Evolutionary conservation across 805 yeast genomes (phyloP).

Genomic region (Candida khao-thaluensis): DNA sequence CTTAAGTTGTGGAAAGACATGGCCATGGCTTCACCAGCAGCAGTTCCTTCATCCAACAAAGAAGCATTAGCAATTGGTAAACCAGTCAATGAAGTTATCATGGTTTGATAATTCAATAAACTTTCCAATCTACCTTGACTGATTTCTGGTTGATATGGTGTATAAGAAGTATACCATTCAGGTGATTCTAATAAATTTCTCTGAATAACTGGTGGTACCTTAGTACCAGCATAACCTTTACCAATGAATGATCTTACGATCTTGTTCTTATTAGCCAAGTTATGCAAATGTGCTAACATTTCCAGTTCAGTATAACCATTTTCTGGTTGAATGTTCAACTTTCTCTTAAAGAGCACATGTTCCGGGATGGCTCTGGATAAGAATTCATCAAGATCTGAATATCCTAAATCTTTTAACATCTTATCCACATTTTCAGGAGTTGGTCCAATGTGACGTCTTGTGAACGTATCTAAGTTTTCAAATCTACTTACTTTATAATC

Average conservation of each 20-base stretch:
- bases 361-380: slow-evolving; percentile 73
- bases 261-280: slow-evolving; percentile 73
- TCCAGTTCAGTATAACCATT: slow-evolving; percentile 80
- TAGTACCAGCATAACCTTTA: slow-evolving; percentile 90
- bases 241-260: slow-evolving; percentile 80
- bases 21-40: slow-evolving; percentile 96
- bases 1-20: slow-evolving; percentile 66
- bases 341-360: slow-evolving; percentile 67
- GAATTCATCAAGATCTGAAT: slow-evolving; percentile 66
- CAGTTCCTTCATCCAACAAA: slow-evolving; percentile 91
- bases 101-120: slow-evolving; percentile 88
- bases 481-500: slow-evolving; percentile 21
- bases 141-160: slow-evolving; percentile 98
- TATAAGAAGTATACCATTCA: slow-evolving; percentile 98
- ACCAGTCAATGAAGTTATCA: slow-evolving; percentile 87
- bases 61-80: slow-evolving; percentile 95
- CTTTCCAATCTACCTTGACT: slow-evolving; percentile 95
- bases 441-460: slow-evolving; percentile 90
- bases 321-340: slow-evolving; percentile 62
- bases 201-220: slow-evolving; percentile 87
- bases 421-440: slow-evolving; percentile 55
- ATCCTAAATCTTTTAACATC: slow-evolving; percentile 70
- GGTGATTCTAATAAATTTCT: slow-evolving; percentile 91
- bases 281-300: slow-evolving; percentile 65
- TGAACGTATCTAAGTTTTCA: slow-evolving; percentile 70